phyloP scores from a whole-genome alignment of 2,329 filamentous ascomycete species.

The Fusarium kyushuense region DNA sequence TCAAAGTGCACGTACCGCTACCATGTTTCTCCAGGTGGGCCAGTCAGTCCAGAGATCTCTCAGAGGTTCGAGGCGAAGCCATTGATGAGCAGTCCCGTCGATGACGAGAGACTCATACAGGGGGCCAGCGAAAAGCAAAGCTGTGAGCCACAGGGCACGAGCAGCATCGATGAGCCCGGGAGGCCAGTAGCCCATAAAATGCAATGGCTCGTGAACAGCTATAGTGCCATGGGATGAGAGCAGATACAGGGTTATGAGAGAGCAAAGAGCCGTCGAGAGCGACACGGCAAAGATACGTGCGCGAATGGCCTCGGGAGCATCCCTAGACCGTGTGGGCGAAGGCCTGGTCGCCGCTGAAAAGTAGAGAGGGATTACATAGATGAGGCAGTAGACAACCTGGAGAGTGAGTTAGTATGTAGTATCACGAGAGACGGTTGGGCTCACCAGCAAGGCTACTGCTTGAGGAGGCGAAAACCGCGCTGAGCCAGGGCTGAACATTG shows the following conservation, averaged over 20 bases:
- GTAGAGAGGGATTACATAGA: slow-evolving; percentile 95
- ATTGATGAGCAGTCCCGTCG: slow-evolving; percentile 76
- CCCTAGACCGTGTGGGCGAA: slow-evolving; percentile 81
- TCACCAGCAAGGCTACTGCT: slow-evolving; percentile 44
- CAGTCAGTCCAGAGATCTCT: slow-evolving; percentile 75
- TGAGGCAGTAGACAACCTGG: slow-evolving; percentile 80
- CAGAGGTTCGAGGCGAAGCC: slow-evolving; percentile 67
- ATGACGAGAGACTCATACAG: slow-evolving; percentile 83
- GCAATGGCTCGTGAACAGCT: slow-evolving; percentile 66
- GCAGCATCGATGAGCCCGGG: slow-evolving; percentile 72
- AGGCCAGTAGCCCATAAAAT: slow-evolving; percentile 85
- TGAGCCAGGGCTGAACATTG: slow-evolving; percentile 22
- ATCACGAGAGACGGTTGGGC: slow-evolving; percentile 15
- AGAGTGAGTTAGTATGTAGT: slow-evolving; percentile 17
- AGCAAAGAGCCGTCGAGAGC: slow-evolving; percentile 77
- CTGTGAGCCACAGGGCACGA: slow-evolving; percentile 76
- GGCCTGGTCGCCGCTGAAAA: slow-evolving; percentile 82
- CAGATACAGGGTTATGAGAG: slow-evolving; percentile 70
- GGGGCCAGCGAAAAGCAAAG: slow-evolving; percentile 84
- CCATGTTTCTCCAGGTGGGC: slow-evolving; percentile 87
- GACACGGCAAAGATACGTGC: slow-evolving; percentile 85
- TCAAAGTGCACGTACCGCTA: slow-evolving; percentile 72
- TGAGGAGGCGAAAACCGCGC: slow-evolving; percentile 41
- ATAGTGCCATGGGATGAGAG: slow-evolving; percentile 66
- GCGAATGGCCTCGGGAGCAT: slow-evolving; percentile 90